Conservation (phyloP, 2,329 filamentous ascomycete species). For the Calonectria henricotiae region DNA sequence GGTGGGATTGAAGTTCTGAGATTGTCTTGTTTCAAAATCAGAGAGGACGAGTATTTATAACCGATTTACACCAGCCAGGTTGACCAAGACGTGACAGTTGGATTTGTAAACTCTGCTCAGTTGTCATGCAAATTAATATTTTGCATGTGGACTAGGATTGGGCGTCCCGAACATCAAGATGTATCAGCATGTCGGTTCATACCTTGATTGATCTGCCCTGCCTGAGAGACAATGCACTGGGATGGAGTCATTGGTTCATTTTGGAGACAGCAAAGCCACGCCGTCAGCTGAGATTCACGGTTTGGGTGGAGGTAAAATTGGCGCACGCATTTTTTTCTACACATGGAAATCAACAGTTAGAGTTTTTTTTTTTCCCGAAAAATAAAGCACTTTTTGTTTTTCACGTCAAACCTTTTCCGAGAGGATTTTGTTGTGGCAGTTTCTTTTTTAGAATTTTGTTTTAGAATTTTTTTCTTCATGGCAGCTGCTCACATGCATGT, state of each 20-base stretch:
- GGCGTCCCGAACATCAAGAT: no score
- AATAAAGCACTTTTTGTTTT: background rate
- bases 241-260: background rate
- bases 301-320: background rate
- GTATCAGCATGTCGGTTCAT: no score
- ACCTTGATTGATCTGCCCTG: background rate
- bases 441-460: no score
- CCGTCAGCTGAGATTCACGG: background rate
- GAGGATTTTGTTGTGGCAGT: no score
- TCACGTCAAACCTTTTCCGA: no score
- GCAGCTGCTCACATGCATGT: background rate
- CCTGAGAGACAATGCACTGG: background rate
- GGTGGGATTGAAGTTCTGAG: background rate
- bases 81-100: no score
- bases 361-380: background rate
- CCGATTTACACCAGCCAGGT: background rate
- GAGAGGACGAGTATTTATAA: background rate
- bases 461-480: background rate
- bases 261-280: background rate
- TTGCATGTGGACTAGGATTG: no score
- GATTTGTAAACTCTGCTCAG: no score
- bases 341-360: background rate
- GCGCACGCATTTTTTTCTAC: background rate
- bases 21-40: conserved; percentile 7
- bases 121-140: no score